Conservation (phyloP, 768 basidiomycete species). For the Leccinellum albellum region DNA sequence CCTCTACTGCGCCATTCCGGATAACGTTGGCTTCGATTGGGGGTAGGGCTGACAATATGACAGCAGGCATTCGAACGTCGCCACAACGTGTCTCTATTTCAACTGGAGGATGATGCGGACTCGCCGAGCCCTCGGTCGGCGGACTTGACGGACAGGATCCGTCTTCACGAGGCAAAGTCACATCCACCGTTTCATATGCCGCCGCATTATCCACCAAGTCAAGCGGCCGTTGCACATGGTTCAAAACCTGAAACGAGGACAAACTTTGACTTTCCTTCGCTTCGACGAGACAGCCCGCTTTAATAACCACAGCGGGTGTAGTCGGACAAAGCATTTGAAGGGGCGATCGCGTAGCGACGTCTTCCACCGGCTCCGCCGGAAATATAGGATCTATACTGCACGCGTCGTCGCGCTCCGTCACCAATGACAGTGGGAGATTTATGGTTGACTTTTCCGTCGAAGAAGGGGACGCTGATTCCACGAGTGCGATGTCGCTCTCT, state of each 20-base stretch:
- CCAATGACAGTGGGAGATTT: slow-evolving; percentile 13
- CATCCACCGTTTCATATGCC: neutral
- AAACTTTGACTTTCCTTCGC: neutral
- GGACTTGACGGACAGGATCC: neutral
- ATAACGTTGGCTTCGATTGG: neutral
- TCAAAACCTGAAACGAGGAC: neutral
- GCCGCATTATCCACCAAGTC: neutral
- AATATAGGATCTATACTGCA: neutral
- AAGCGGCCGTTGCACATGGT: neutral
- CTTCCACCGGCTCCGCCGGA: neutral
- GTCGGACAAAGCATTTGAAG: neutral
- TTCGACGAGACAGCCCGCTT: neutral
- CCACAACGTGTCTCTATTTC: neutral
- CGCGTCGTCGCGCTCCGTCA: neutral
- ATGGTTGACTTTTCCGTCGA: neutral
- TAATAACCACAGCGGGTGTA: slow-evolving; percentile 5
- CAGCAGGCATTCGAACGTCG: neutral
- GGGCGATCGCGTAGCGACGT: slow-evolving; percentile 13
- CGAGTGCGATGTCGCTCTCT: neutral
- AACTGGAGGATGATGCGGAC: neutral
- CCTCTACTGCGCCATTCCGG: neutral
- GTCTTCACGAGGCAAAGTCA: neutral
- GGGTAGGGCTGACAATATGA: neutral
- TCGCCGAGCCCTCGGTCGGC: neutral
- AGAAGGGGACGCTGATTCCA: neutral